A percentile compares a stretch with the other conserved stretches of the same genome.
Evolutionary conservation across 1,139 yeast genomes (phyloP).

Genomic region (Magnusiomyces paraingens): DNA sequence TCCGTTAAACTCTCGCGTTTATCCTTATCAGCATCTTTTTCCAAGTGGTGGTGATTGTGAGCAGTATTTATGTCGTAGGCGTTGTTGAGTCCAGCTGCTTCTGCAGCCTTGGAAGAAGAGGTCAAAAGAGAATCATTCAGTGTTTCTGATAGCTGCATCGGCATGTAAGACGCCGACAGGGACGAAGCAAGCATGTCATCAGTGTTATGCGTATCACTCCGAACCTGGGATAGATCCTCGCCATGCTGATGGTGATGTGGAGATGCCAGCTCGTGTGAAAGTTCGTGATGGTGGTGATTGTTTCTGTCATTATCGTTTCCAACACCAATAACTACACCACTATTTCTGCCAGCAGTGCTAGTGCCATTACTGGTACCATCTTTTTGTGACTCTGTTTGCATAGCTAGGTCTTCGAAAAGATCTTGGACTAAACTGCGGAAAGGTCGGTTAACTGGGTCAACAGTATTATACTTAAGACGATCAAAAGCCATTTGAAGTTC

Average conservation of each 20-base stretch:
- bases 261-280: background rate
- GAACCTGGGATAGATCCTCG: background rate
- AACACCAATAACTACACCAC: background rate
- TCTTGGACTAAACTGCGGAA: constrained; percentile 11
- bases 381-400: constrained; percentile 7
- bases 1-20: background rate
- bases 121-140: too few relatives aligned
- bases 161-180: too few relatives aligned
- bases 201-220: background rate
- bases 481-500: constrained; percentile 13
- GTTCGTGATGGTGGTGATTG: background rate
- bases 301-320: too few relatives aligned
- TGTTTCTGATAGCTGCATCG: too few relatives aligned
- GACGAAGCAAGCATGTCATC: too few relatives aligned
- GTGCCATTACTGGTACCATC: background rate
- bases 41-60: too few relatives aligned
- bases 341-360: background rate
- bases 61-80: too few relatives aligned
- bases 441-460: constrained; percentile 4
- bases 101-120: too few relatives aligned
- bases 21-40: background rate
- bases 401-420: constrained; percentile 5
- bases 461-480: constrained; percentile 1
- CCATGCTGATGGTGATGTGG: background rate
- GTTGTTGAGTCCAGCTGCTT: too few relatives aligned